These are phyloP conservation scores for Trichosporon sp. DNA, from an alignment of 1,284 basidiomycete species.

Conservation along the genomic window DNA sequence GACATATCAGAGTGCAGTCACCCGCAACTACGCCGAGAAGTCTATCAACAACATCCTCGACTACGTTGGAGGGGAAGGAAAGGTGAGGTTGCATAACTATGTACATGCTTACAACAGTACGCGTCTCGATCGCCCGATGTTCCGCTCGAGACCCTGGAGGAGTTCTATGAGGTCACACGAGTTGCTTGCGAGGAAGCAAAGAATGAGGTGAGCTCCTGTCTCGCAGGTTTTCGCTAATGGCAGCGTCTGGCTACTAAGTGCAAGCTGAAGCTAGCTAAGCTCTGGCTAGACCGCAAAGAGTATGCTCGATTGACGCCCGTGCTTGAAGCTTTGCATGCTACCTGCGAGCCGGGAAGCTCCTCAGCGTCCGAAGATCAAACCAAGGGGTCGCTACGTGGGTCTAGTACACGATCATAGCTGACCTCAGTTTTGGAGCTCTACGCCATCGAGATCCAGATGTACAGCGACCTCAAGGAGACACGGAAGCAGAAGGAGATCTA, in stretches of 20 bases:
- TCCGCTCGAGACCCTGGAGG: slow-evolving; percentile 81
- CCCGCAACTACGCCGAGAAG: slow-evolving; percentile 72
- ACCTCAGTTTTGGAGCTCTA: slow-evolving; percentile 81
- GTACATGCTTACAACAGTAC: slow-evolving; percentile 26
- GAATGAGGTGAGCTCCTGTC: slow-evolving; percentile 67
- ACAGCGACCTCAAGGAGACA: slow-evolving; percentile 89
- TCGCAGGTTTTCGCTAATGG: neutral
- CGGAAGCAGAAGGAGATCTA: slow-evolving; percentile 99
- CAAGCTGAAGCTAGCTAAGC: slow-evolving; percentile 91
- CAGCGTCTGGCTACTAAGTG: slow-evolving; percentile 91
- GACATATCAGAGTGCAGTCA: slow-evolving; percentile 32
- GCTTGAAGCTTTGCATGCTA: slow-evolving; percentile 50
- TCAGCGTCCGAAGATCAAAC: slow-evolving; percentile 49
- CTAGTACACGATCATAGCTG: neutral
- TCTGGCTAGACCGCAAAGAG: slow-evolving; percentile 94
- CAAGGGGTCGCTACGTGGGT: slow-evolving; percentile 45
- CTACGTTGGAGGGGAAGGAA: slow-evolving; percentile 81
- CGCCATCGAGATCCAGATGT: slow-evolving; percentile 98
- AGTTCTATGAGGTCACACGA: slow-evolving; percentile 92
- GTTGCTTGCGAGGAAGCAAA: slow-evolving; percentile 83
- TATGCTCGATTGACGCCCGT: slow-evolving; percentile 77
- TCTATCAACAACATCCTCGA: slow-evolving; percentile 97
- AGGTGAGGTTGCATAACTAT: slow-evolving; percentile 58
- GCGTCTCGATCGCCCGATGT: slow-evolving; percentile 52
- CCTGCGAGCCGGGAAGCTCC: slow-evolving; percentile 44